These are phyloP conservation scores for Zizania latifolia DNA, from an alignment of 176 grass and related monocot species.

Conservation along the genomic window DNA sequence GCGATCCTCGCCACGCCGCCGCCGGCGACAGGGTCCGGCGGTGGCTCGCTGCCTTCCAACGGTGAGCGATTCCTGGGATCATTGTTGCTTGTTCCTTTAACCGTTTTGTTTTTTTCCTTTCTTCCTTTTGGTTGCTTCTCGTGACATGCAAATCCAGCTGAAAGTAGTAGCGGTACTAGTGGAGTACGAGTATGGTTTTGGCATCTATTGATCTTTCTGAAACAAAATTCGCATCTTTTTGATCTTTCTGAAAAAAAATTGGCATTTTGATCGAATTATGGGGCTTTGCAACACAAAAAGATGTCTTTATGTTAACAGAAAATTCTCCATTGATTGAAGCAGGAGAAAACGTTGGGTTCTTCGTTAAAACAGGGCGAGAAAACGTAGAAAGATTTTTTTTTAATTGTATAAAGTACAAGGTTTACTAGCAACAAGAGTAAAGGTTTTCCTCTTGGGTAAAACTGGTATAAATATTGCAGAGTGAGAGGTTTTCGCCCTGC, in stretches of 20 bases:
- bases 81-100: background rate
- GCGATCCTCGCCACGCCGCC: background rate
- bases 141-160: background rate
- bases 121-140: background rate
- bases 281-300: background rate
- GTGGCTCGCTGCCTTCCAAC: background rate
- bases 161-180: background rate
- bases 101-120: background rate
- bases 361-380: background rate
- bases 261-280: background rate
- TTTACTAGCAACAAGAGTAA: background rate
- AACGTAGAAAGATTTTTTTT: background rate
- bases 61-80: conserved; percentile 29
- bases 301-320: background rate
- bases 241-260: background rate
- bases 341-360: background rate
- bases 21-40: background rate
- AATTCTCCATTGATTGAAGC: background rate
- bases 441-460: background rate
- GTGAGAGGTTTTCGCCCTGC: background rate
- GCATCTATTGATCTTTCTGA: background rate
- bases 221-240: background rate
- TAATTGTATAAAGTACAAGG: background rate
- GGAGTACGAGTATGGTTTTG: background rate
- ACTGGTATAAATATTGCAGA: background rate